phyloP scores from a whole-genome alignment of 106 monocot genomes.

The Chionographis japonica region DNA sequence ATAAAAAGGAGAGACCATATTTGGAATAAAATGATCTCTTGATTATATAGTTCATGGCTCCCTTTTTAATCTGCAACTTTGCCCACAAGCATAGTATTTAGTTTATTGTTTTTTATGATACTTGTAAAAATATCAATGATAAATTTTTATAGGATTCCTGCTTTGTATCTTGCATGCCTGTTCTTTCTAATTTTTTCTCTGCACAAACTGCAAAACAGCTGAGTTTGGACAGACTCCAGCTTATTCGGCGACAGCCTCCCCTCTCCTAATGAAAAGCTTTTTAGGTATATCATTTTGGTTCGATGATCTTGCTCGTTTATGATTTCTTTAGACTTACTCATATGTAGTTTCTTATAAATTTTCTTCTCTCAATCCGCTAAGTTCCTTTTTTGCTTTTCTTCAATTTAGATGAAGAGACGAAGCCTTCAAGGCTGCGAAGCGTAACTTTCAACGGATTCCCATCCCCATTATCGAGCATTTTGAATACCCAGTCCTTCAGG shows the following conservation, averaged over 20 bases:
- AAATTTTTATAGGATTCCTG: too few relatives aligned
- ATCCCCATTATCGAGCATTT: conserved; percentile 10
- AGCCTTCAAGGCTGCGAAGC: conserved; percentile 9
- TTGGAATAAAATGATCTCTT: too few relatives aligned
- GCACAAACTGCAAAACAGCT: not conserved
- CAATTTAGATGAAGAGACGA: conserved; percentile 11
- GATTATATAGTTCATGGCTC: too few relatives aligned
- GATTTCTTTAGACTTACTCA: not conserved
- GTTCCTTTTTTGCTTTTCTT: conserved; percentile 6
- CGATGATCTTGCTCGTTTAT: not conserved
- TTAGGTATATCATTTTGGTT: conserved; percentile 25
- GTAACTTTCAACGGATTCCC: conserved; percentile 11
- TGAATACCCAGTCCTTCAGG: conserved; percentile 47
- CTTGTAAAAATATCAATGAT: too few relatives aligned
- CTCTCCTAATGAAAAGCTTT: conserved; percentile 30
- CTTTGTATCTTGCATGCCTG: not conserved
- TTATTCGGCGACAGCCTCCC: conserved; percentile 19
- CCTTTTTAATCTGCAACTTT: too few relatives aligned
- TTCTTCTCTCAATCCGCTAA: not conserved
- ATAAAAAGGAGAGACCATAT: too few relatives aligned
- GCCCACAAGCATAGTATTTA: too few relatives aligned
- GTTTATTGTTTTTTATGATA: too few relatives aligned
- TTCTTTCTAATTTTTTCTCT: too few relatives aligned
- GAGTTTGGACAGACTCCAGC: conserved; percentile 21
- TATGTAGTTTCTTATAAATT: not conserved